Conservation (phyloP, 164 flowering plant species). For the Nymphaea colorata region DNA sequence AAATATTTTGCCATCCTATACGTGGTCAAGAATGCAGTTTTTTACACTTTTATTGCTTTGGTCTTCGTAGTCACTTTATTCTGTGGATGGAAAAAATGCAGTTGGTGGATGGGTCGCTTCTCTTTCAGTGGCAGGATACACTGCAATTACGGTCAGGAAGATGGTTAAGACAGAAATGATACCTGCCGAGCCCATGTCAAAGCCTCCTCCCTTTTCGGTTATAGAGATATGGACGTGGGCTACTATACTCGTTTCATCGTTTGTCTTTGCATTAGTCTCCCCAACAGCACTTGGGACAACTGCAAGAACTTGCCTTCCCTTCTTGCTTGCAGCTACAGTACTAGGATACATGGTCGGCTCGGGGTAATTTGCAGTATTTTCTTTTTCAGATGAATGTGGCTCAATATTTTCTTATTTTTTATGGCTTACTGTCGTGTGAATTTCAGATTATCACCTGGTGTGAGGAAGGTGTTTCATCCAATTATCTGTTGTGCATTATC, state of each 20-base stretch:
- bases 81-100: constrained; percentile 17
- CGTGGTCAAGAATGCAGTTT: not conserved
- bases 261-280: constrained; percentile 38
- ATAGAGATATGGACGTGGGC: constrained; percentile 62
- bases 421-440: not conserved
- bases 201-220: constrained; percentile 70
- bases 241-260: constrained; percentile 50
- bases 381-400: not conserved
- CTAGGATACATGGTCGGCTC: constrained; percentile 87
- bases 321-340: constrained; percentile 82
- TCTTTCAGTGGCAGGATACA: constrained; percentile 77
- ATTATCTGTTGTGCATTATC: constrained; percentile 79
- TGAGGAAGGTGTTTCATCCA: constrained; percentile 83
- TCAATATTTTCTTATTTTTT: not conserved
- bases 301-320: constrained; percentile 87
- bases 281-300: constrained; percentile 67
- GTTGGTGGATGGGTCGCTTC: constrained; percentile 95
- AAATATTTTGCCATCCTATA: no score
- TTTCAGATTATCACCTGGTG: constrained; percentile 56
- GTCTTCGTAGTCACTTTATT: not conserved
- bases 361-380: constrained; percentile 29
- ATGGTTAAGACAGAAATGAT: constrained; percentile 77
- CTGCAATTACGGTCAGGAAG: constrained; percentile 88
- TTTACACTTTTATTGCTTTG: no score
- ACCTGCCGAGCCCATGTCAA: constrained; percentile 83